phyloP scores from a whole-genome alignment of 129 eudicot species.

The Arctium minus region DNA sequence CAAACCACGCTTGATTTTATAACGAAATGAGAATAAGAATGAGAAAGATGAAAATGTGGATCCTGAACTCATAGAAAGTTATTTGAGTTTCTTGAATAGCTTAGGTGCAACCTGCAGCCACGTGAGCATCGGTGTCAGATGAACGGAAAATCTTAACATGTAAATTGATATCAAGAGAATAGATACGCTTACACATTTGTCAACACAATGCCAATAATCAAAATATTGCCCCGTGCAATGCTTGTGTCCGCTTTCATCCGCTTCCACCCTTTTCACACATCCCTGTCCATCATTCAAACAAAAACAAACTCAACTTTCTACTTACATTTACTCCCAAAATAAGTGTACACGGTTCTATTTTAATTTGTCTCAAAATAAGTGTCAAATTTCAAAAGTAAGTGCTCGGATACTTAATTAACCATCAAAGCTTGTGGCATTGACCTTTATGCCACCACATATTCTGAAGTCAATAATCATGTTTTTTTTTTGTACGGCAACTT shows the following conservation, averaged over 20 bases:
- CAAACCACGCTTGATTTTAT: conserved; percentile 18
- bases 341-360: no score
- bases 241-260: conserved; percentile 78
- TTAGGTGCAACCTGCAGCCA: conserved; percentile 63
- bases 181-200: conserved; percentile 62
- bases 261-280: conserved; percentile 66
- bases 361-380: no score
- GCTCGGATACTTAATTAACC: no score
- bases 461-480: not conserved
- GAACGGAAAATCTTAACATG: not conserved
- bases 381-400: no score
- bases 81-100: conserved; percentile 57
- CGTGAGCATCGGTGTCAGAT: conserved; percentile 2
- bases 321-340: not conserved
- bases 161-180: not conserved
- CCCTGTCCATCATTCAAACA: conserved; percentile 34
- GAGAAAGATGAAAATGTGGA: conserved; percentile 13
- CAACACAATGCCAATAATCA: conserved; percentile 84
- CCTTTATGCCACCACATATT: not conserved
- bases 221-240: conserved; percentile 90
- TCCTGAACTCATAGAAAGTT: conserved; percentile 8
- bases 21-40: conserved; percentile 13
- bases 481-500: no score
- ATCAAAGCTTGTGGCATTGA: not conserved
- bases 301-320: not conserved